These are phyloP conservation scores for Sextonia rubra DNA, from an alignment of 164 flowering plant genomes.

Conservation along the genomic window DNA sequence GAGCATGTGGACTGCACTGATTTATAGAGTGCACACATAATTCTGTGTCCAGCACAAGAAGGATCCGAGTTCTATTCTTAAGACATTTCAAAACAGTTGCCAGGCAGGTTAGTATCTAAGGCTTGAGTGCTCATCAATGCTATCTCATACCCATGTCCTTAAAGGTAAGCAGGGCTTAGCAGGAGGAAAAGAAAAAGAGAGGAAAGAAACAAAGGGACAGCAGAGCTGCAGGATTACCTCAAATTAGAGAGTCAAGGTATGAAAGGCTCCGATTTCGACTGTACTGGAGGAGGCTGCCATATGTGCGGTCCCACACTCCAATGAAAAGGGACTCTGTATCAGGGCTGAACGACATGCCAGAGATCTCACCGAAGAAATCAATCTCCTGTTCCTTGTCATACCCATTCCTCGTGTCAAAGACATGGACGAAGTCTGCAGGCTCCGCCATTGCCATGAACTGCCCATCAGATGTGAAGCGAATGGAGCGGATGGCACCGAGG, in stretches of 20 bases:
- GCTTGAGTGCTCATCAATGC: too few relatives aligned
- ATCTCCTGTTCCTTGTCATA: constrained; percentile 78
- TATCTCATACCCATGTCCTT: too few relatives aligned
- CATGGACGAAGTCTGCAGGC: constrained; percentile 93
- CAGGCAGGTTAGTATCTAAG: too few relatives aligned
- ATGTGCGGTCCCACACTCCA: constrained; percentile 93
- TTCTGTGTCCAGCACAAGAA: too few relatives aligned
- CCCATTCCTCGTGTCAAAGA: constrained; percentile 60
- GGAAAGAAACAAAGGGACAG: background rate
- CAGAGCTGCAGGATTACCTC: constrained; percentile 10
- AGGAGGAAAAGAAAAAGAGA: too few relatives aligned
- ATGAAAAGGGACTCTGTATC: constrained; percentile 85
- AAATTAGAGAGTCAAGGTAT: constrained; percentile 54
- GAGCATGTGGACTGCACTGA: too few relatives aligned
- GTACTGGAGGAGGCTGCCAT: constrained; percentile 86
- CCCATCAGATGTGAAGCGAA: constrained; percentile 84
- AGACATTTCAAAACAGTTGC: too few relatives aligned
- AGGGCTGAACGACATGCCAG: constrained; percentile 89
- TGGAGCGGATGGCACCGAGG: constrained; percentile 87
- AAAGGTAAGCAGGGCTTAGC: too few relatives aligned
- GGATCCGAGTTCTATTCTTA: too few relatives aligned
- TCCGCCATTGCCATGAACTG: constrained; percentile 87
- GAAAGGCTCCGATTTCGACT: constrained; percentile 43
- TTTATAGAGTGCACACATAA: too few relatives aligned
- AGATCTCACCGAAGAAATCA: constrained; percentile 94